Evolutionary conservation across 331 rosid species (phyloP), one percentile per base, ranked within the genome.

Genomic region (Saraca asoca): DNA sequence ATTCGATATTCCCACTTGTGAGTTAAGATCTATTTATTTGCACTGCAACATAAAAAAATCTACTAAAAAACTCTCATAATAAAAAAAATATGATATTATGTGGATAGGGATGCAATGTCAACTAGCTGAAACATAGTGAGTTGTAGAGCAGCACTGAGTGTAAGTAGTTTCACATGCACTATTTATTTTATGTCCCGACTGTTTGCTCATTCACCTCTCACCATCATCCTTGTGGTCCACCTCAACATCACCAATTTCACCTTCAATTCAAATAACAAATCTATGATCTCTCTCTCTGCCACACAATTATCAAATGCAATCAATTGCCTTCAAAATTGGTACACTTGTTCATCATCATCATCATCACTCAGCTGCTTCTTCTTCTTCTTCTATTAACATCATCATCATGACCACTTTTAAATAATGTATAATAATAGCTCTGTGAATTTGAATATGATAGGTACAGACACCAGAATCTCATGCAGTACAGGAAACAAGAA

Each of bases 291-390:
- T 82, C 59, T 51, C 64, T 82, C 59, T 81, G 70, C 85, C 87
- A 70, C 84, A 80, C 84, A 75, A 81, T 75, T 65, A 76, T 81
- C 81, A 72, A 64, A 72, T 72, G 83, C 60, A 72, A 81, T 79
- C 58, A 54, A 71, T 77, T 73, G 58, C 79, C 77, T 81, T 79
- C 55, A 11, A 51, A 73, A 56, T 73, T 69, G 76, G 78, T 82
- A 87, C 80, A 50, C 79, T 64, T 72, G 61, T 62, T 74, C 72
- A n/a, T 68, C 74, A 56, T 84, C 53, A 55, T 84, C 53, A 68
- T 71, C 76, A n/a, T n/a, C n/a, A n/a, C n/a, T n/a, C 31, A 1
- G 31, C 31, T 24, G 31, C 31, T 24, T 24, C 2, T 24, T 24
- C 31, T 24, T 24, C 31, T 1, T 24, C 31, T 24, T 24, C 31